Evolutionary conservation across 441 rosid species (phyloP), one percentile per base, ranked within the genome.

Genomic region (Bruguiera hainesii): DNA sequence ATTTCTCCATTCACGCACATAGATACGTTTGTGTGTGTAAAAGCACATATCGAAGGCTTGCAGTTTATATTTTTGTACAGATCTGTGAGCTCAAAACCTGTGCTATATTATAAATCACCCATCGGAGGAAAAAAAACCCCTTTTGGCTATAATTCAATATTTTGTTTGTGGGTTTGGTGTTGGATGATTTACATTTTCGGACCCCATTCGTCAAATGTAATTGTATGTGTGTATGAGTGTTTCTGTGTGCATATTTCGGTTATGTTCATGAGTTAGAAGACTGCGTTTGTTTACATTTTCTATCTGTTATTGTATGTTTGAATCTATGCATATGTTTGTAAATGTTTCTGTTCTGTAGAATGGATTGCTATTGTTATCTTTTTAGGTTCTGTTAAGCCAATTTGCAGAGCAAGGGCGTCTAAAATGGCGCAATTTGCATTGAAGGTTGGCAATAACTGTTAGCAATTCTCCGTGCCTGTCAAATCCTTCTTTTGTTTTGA

Each of bases 361-460:
- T 21, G 23, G 3, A 48, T 4, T 7, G 11, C 0, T 25, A 9
- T 20, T 15, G 56, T n/a, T 52, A 28, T 37, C 15, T 26, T 28
- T 61, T 56, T 55, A 2, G 11, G 31, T 60, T 18, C 1, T 49
- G 13, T 3, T 31, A 64, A 66, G 97, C 94, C 92, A 88, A 88
- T 90, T 90, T 73, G 97, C 94, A 86, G 94, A 90, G 94, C 97
- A 88, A 86, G 72, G 79, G 82, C 80, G 86, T 83, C 82, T 1
- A 58, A 64, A 60, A 82, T 86, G 97, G 89, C 87, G 83, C 77
- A 75, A 73, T 56, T 90, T 85, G 56, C 56, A 52, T 52, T 52
- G 56, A 52, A 52, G 56, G 56, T 52, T 52, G 56, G 56, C 56
- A 20, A 52, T 52, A 42, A 8, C 28, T 20, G 26, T n/a, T n/a